Evolutionary conservation across 2,329 filamentous ascomycete species (phyloP), one percentile per base, ranked within the genome.

Genomic region (Sarocladiaceae sp.): DNA sequence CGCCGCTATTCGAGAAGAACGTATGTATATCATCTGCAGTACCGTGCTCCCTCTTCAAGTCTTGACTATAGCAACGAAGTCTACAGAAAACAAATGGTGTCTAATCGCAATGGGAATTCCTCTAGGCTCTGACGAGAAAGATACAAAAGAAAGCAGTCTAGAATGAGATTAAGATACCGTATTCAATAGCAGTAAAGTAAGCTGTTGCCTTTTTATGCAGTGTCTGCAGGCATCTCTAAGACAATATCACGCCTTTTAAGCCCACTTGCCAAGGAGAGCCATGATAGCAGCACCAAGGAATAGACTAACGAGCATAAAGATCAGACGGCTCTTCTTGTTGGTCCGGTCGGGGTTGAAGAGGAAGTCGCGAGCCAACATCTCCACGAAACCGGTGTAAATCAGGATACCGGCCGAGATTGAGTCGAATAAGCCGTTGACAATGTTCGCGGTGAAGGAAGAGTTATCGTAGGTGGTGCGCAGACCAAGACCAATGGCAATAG

Each of bases 361-460:
- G 65, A 95, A 94, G 61, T 95, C 88, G 56, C 93, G 87, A 1
- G 88, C 89, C 74, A 95, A 82, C 45, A 95, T 69, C 66, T 95
- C 89, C 6, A 95, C 87, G 15, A 95, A 69, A 2, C 86, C 88
- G 0, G 88, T 94, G 63, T 95, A 95, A 46, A 95, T 83, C 41
- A 95, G 68, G 49, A 95, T 93, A 26, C 88, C 88, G 0, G 86
- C 86, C 26, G 82, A 87, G 52, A 94, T 85, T 1, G 85, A 77
- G 58, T 95, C 88, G 51, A 95, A 88, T 1, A 94, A 69, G 10
- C 89, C 88, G 52, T 89, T 89, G 48, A 88, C 76, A 31, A 94
- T 74, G 48, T 85, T 69, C 1, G 60, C 56, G 2, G 54, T 58
- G n/a, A 40, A 50, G 1, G 50, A 51, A 3, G 49, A 48, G 26